These are phyloP conservation scores for Isabelozyma pseudorhagii DNA, from an alignment of 805 yeast genomes.

Conservation along the genomic window DNA sequence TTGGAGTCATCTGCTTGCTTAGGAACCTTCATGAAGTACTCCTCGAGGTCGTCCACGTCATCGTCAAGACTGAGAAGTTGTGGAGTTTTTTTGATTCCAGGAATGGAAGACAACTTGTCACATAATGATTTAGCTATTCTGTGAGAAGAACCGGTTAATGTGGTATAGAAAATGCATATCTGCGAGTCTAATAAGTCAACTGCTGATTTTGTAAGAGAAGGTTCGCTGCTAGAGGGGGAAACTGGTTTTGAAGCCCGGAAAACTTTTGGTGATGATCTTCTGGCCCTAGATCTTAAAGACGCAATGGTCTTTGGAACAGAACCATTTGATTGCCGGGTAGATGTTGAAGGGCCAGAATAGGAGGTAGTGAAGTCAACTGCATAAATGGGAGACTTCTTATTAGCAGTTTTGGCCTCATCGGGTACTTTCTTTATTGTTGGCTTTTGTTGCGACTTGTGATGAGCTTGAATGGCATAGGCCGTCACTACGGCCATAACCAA, in stretches of 20 bases:
- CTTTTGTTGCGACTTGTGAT: not conserved
- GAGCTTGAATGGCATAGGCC: constrained; percentile 5
- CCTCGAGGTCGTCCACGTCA: constrained; percentile 77
- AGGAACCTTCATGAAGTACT: constrained; percentile 71
- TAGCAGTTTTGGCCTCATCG: constrained; percentile 2
- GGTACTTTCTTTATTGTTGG: not conserved
- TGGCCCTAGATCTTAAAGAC: constrained; percentile 17
- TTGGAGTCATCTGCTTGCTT: constrained; percentile 22
- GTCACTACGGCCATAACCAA: constrained; percentile 22
- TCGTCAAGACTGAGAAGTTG: constrained; percentile 71
- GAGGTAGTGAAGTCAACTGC: constrained; percentile 43
- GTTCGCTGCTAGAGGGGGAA: constrained; percentile 14
- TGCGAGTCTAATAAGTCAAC: constrained; percentile 50
- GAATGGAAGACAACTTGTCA: constrained; percentile 28
- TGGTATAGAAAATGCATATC: constrained; percentile 71
- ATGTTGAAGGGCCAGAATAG: constrained; percentile 16
- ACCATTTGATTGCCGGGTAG: not conserved
- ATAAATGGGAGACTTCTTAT: constrained; percentile 30
- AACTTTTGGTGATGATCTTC: constrained; percentile 36
- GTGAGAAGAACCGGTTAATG: constrained; percentile 80
- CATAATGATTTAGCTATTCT: constrained; percentile 57
- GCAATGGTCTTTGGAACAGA: constrained; percentile 10
- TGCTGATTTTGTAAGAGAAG: constrained; percentile 39
- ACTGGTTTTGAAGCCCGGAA: constrained; percentile 36
- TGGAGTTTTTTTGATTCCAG: constrained; percentile 38